Evolutionary conservation across 306 rosid genomes (phyloP).

Genomic region (Castanea mollissima): DNA sequence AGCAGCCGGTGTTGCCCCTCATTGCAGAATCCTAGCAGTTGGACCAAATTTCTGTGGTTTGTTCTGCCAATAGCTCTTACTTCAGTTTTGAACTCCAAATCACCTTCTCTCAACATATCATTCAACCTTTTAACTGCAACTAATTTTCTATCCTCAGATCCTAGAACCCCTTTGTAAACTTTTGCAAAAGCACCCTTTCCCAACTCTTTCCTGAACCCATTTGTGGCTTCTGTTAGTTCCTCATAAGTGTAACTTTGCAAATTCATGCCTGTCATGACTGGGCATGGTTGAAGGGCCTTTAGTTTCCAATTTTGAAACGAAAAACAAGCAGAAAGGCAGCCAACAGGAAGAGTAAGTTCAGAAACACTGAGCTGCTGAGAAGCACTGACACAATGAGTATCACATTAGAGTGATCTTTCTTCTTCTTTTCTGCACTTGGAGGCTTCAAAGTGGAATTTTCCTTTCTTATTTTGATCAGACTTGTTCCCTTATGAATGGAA

Average conservation of each 20-base stretch:
- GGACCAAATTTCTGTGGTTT: constrained; percentile 36
- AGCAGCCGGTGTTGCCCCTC: constrained; percentile 26
- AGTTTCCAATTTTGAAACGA: not conserved
- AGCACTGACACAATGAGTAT: constrained; percentile 15
- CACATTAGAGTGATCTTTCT: not conserved
- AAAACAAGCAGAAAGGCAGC: not conserved
- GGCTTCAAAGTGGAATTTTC: not conserved
- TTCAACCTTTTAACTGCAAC: constrained; percentile 35
- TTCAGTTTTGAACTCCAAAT: constrained; percentile 33
- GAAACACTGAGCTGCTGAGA: constrained; percentile 10
- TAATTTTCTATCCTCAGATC: not conserved
- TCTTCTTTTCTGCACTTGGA: not conserved
- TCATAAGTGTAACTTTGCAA: constrained; percentile 13
- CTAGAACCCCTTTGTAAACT: constrained; percentile 27
- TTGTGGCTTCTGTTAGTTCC: constrained; percentile 23
- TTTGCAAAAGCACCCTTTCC: constrained; percentile 29
- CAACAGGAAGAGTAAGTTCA: constrained; percentile 5
- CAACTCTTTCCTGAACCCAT: constrained; percentile 23
- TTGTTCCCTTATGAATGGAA: not conserved
- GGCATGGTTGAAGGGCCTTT: not conserved
- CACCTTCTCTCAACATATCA: constrained; percentile 18
- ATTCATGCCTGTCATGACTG: not conserved
- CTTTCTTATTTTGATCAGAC: constrained; percentile 31
- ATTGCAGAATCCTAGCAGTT: constrained; percentile 34
- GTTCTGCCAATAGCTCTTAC: constrained; percentile 29